Percentiles rank a stretch among this genome's conserved stretches.
These are phyloP conservation scores for Gremmenia infestans DNA, from an alignment of 2,329 filamentous ascomycete species.

Conservation along the genomic window DNA sequence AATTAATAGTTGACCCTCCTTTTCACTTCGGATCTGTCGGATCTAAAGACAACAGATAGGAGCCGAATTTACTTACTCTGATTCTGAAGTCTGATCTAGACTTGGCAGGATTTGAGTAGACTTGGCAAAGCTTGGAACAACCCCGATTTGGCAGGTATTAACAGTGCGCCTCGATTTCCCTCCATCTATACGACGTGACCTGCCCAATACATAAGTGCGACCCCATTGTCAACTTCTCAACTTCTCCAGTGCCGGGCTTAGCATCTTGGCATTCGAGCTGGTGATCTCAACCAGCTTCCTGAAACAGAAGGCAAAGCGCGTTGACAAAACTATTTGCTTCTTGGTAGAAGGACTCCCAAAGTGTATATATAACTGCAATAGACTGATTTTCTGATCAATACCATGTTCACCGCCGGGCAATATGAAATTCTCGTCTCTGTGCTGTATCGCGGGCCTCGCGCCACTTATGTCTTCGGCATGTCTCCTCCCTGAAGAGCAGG, in stretches of 20 bases:
- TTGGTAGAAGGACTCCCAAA: background rate
- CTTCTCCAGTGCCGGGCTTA: background rate
- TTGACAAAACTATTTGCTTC: background rate
- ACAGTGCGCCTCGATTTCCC: background rate
- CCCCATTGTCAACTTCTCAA: background rate
- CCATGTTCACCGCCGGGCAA: background rate
- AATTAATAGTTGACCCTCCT: no score
- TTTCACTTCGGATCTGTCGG: no score
- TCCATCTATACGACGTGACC: background rate
- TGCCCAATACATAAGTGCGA: background rate
- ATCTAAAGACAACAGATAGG: no score
- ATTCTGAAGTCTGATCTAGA: background rate
- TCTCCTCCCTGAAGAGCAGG: slow-evolving; percentile 36
- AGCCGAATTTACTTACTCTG: no score
- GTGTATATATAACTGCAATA: background rate
- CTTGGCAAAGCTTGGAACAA: background rate
- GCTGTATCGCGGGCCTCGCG: slow-evolving; percentile 12
- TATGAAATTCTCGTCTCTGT: slow-evolving; percentile 21
- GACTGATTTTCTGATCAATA: background rate
- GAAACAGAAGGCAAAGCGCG: background rate
- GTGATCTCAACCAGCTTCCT: background rate
- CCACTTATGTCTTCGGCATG: slow-evolving; percentile 26
- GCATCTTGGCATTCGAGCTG: background rate
- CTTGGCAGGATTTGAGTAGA: background rate
- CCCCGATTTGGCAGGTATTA: background rate